Percentiles rank a stretch among this genome's conserved stretches.
Conservation (phyloP, 2,329 filamentous ascomycete genomes). For the Escovopsis sp. region DNA sequence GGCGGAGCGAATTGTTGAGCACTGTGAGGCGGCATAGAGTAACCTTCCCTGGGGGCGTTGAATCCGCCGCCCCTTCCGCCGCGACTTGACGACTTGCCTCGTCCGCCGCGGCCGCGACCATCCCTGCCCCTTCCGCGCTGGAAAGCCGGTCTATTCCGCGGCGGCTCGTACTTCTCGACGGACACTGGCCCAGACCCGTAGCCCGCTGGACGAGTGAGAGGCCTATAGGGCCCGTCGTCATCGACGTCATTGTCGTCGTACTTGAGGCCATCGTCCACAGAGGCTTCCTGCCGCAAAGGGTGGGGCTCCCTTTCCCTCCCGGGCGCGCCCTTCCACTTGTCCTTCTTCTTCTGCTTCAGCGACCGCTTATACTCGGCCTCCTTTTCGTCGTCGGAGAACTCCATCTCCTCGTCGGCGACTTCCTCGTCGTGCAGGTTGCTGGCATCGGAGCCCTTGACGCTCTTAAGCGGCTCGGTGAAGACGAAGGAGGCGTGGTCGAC, state of each 20-base stretch:
- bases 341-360: conserved; percentile 50
- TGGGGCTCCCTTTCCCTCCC: conserved; percentile 24
- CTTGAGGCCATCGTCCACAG: conserved; percentile 33
- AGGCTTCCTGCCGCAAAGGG: conserved; percentile 24
- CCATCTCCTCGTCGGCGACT: conserved; percentile 67
- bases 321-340: conserved; percentile 27
- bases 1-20: conserved; percentile 10
- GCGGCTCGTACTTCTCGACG: conserved; percentile 20
- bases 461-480: conserved; percentile 69
- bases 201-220: conserved; percentile 51
- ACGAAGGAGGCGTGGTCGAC: conserved; percentile 66
- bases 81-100: too few species aligned
- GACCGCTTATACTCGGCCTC: conserved; percentile 68
- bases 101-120: conserved; percentile 26
- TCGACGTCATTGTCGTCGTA: conserved; percentile 47
- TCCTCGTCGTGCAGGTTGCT: conserved; percentile 94
- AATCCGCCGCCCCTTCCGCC: conserved; percentile 13
- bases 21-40: conserved; percentile 24
- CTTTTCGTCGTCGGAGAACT: conserved; percentile 94
- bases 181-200: conserved; percentile 36
- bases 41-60: conserved; percentile 20
- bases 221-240: conserved; percentile 55
- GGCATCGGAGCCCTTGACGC: conserved; percentile 77
- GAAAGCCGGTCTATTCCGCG: conserved; percentile 12
- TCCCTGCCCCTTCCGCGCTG: conserved; percentile 29